Base-by-base conservation (phyloP, 495 filamentous ascomycete genomes). In the Aspergillus baeticus region DNA sequence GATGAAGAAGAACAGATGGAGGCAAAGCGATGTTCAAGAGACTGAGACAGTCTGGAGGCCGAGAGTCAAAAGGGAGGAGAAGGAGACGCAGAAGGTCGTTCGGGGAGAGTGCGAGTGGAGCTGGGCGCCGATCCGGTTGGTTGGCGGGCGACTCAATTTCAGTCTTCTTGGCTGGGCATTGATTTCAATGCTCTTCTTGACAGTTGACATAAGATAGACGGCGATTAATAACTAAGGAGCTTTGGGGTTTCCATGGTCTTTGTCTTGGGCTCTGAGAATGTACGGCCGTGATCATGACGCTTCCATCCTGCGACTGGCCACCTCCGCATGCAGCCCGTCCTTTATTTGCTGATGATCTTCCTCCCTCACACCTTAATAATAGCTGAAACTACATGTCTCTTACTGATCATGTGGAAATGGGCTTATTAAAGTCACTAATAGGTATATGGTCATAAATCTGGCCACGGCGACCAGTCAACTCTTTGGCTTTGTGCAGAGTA, bases 111-210 rank as follows among this genome's bases (percentile, higher is more conserved):
- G n/a, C 18, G 38, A 44, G 45, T 55, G 39, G 51, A 60, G 39
- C 41, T 51, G 52, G 47, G 46, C 41, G 34, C 18, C 58, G 39
- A 56, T 51, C 42, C 42, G 51, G 51, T 60, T 51, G 46, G 51
- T 50, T 43, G 57, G 44, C 45, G 45, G 51, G 45, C 18, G 47
- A 6, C 34, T 38, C 47, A 50, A 50, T 38, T 21, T 45, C 42
- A 31, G 42, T 43, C 41, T 36, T 29, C 42, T n/a, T 22, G 39
- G 6, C 42, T 45, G 35, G 34, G 47, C 10, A 33, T 53, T 38
- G 34, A 39, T 15, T 23, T 33, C 6, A 6, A 51, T 26, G 17
- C n/a, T 14, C 15, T 6, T 8, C 45, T 41, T 41, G 18, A 11
- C 37, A 41, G n/a, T n/a, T 11, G 37, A 41, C 13, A 41, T n/a